Conservation (phyloP, 129 eudicot genomes). For the Dittrichia graveolens region DNA sequence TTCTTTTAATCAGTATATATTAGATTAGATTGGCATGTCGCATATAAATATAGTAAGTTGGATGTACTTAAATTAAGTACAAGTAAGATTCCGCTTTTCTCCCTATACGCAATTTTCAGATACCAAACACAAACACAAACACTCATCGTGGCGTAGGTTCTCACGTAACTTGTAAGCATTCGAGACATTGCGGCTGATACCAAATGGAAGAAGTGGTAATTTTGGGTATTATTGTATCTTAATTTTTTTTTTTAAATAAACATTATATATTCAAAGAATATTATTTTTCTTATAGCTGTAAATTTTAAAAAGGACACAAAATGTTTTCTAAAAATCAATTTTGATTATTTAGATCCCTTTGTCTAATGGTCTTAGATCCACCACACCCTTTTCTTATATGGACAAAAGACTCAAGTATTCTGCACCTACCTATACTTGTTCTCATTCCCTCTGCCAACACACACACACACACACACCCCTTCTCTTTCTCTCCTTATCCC, state of each 20-base stretch:
- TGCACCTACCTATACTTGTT: conserved; percentile 40
- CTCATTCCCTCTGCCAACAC: conserved; percentile 44
- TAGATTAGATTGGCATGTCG: no score
- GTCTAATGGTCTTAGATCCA: conserved; percentile 44
- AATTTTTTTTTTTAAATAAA: background rate
- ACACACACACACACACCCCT: conserved; percentile 29
- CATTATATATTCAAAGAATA: conserved; percentile 11
- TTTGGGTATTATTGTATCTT: background rate
- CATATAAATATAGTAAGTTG: no score
- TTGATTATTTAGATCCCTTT: conserved; percentile 35
- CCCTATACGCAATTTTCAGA: no score
- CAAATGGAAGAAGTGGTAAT: no score
- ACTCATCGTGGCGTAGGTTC: no score
- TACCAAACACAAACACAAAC: no score
- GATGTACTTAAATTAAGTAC: no score
- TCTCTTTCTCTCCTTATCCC: conserved; percentile 37
- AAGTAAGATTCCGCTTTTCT: no score
- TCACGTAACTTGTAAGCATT: no score
- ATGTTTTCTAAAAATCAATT: conserved; percentile 10
- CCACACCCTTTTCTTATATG: conserved; percentile 49
- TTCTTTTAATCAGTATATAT: no score
- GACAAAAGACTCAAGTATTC: conserved; percentile 41
- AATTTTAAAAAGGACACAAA: conserved; percentile 31
- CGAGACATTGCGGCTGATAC: no score
- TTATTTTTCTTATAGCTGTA: conserved; percentile 30